phyloP scores from a whole-genome alignment of 2,329 filamentous ascomycete genomes.

The Verticillium alfalfae region DNA sequence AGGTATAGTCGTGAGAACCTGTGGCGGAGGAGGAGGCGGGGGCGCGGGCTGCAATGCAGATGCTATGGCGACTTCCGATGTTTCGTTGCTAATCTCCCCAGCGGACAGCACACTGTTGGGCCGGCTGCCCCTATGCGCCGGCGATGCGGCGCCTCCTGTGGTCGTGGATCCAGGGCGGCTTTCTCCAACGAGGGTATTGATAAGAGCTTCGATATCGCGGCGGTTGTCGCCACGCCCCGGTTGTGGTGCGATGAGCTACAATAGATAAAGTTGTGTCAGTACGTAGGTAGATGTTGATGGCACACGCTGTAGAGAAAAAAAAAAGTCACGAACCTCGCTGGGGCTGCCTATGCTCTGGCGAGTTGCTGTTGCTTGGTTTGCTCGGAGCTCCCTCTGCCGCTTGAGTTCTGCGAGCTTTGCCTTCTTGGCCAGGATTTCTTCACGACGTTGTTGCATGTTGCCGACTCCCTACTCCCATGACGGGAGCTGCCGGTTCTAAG shows the following conservation, averaged over 20 bases:
- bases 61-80: conserved; percentile 53
- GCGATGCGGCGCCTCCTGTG: conserved; percentile 59
- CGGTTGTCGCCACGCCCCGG: conserved; percentile 64
- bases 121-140: conserved; percentile 64
- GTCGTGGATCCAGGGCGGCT: conserved; percentile 64
- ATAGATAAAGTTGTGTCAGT: not conserved
- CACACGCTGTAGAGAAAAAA: not conserved
- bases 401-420: conserved; percentile 96
- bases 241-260: conserved; percentile 55
- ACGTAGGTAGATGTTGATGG: not conserved
- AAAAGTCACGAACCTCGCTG: conserved; percentile 58
- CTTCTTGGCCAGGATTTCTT: conserved; percentile 95
- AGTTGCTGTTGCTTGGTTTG: conserved; percentile 66
- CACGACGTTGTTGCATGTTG: conserved; percentile 74
- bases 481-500: conserved; percentile 24
- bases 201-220: conserved; percentile 77
- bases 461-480: conserved; percentile 39
- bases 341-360: conserved; percentile 64
- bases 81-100: conserved; percentile 73
- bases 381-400: conserved; percentile 78
- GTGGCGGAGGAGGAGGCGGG: conserved; percentile 37
- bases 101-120: conserved; percentile 83
- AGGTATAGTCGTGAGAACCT: conserved; percentile 68
- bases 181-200: conserved; percentile 77
- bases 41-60: conserved; percentile 26